Base-by-base conservation (phyloP, 768 basidiomycete species). In the Ephemerocybe angulata region DNA sequence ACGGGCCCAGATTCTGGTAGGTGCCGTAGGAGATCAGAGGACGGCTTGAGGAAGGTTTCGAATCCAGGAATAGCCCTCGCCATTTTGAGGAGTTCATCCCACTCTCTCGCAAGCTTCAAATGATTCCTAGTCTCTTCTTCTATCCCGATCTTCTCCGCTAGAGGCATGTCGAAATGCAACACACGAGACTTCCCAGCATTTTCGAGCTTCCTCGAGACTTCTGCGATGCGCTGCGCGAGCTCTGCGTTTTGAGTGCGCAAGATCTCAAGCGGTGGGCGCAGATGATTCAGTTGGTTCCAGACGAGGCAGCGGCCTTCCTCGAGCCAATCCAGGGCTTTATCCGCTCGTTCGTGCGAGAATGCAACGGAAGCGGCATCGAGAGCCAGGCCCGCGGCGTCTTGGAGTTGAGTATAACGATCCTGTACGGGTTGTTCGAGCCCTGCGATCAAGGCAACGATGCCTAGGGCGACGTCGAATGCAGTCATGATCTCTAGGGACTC, bases 321-420 rank as follows among this genome's bases (percentile, higher is more conserved):
- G 3, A 76, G 62, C 64, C 72, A 64, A 55, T 74, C 70, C 35
- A 75, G 59, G 13, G 64, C 68, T 17, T 53, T 62, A 3, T 65
- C 54, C 13, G 60, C 49, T 5, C 65, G 56, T 13, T 52, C 53
- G 3, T 43, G 15, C 28, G 57, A 52, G 33, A 67, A 63, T 4
- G 69, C 70, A 24, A 61, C 61, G 5, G 63, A 60, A 0, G 65
- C 69, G 4, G 70, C 69, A 17, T 47, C n/a, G 10, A 52, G 19
- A 10, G 48, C 28, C 3, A 52, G n/a, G n/a, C n/a, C 21, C 13
- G 50, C 40, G 12, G n/a, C n/a, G 2, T 31, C 28, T 13, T 17
- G 7, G 11, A 57, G 31, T 6, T 28, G 15, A 2, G 28, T 8
- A 27, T 52, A 40, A 6, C 56, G 51, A n/a, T 41, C 8, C 30